phyloP scores from a whole-genome alignment of 106 monocot species.

The Dendrobium huoshanense region DNA sequence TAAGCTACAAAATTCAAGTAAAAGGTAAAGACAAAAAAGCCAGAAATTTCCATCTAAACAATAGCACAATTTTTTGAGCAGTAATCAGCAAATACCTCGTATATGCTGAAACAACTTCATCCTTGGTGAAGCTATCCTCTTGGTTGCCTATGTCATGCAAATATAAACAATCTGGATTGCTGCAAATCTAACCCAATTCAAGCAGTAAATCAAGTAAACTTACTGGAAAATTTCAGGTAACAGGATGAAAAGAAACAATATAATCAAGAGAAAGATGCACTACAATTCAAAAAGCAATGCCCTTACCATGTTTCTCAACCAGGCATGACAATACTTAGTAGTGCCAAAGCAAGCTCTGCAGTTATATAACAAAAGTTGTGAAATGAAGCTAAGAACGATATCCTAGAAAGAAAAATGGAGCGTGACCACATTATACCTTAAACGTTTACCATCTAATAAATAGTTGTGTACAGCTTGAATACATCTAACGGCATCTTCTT shows the following conservation, averaged over 20 bases:
- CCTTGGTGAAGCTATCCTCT: constrained; percentile 73
- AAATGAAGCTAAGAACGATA: constrained; percentile 7
- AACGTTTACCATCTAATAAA: constrained; percentile 64
- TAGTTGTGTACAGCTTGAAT: constrained; percentile 83
- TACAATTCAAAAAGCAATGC: neutral
- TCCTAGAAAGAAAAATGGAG: constrained; percentile 22
- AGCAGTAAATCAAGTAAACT: constrained; percentile 7
- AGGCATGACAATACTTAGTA: constrained; percentile 69
- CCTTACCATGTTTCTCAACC: constrained; percentile 68
- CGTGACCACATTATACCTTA: constrained; percentile 51
- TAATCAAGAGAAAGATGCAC: neutral
- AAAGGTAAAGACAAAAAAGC: neutral
- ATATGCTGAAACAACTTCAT: constrained; percentile 67
- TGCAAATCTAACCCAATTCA: constrained; percentile 42
- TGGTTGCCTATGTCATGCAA: constrained; percentile 70
- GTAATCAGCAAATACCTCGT: constrained; percentile 30
- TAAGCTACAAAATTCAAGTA: neutral
- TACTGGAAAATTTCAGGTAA: neutral
- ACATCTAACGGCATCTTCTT: constrained; percentile 91
- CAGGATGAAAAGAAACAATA: neutral
- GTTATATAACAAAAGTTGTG: constrained; percentile 3
- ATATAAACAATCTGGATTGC: constrained; percentile 73
- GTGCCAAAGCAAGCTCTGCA: constrained; percentile 75
- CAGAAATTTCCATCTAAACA: neutral
- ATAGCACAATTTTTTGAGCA: neutral